Base-by-base conservation (phyloP, 257 asterid genomes). In the Solanum pinnatisectum region DNA sequence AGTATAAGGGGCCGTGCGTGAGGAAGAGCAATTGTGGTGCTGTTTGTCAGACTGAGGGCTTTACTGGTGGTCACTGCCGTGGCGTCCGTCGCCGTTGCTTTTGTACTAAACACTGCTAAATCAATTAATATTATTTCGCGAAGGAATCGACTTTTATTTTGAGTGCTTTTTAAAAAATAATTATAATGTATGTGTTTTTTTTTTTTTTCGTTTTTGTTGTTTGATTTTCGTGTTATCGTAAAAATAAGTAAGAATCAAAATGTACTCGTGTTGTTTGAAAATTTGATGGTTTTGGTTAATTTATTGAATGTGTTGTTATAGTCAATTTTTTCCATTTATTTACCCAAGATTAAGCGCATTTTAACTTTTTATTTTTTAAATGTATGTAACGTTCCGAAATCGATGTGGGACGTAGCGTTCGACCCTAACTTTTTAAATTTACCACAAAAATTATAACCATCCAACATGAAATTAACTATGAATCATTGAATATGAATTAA, bases 21-120 rank as follows among this genome's bases (percentile, higher is more conserved):
- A 77, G 86, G 14, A 78, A 87, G 76, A 65, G n/a, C 37, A 87
- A 87, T 6, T 87, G 89, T 78, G 86, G 37, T 78, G 3, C 46
- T 27, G 85, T 87, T 27, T 87, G 89, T 46, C 59, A 87, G 32
- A 87, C 86, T 3, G 89, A 87, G 6, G 86, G 89, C 13, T 87
- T 87, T 37, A 14, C 9, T 6, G 84, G 78, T 5, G 85, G 85
- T 37, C 67, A 9, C 3, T 81, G 85, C 6, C 85, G 27, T 5
- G 85, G 85, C 0, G 0, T 15, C 14, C 85, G 85, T 1, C 85
- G 67, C 1, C 85, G 68, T 81, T 81, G 85, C 85, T 81, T 81
- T 18, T 81, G 85, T 5, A 46, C 85, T 8, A 81, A 46, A 81
- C 40, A 16, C 10, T 81, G 85, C 35, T 79, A 79, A 78, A 78